A percentile compares a stretch with the other conserved stretches of the same genome.
phyloP scores from a whole-genome alignment of 2,329 filamentous ascomycete species.

The Colletotrichum shisoi region DNA sequence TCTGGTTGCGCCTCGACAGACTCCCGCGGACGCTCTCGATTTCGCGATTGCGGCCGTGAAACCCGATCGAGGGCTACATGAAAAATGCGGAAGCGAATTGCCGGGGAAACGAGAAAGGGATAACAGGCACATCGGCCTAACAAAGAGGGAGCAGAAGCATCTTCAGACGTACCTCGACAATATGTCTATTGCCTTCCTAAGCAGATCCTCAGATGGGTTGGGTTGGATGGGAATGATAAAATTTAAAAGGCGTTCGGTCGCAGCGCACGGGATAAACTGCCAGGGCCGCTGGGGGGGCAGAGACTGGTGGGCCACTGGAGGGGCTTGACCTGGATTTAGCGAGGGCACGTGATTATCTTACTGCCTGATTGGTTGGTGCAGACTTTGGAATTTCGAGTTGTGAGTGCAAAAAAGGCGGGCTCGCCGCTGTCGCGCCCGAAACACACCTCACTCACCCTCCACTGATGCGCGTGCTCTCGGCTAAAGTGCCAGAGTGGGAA shows the following conservation, averaged over 20 bases:
- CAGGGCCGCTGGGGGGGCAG: constrained; percentile 10
- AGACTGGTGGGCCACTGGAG: constrained; percentile 30
- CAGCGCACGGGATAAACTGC: constrained; percentile 20
- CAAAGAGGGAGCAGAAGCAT: constrained; percentile 51
- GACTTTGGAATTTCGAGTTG: neutral
- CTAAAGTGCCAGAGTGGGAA: constrained; percentile 10
- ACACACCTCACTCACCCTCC: too few species aligned
- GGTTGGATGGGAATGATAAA: constrained; percentile 46
- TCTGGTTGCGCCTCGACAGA: neutral
- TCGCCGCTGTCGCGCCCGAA: neutral
- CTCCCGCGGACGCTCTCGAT: constrained; percentile 21
- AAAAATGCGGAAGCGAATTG: neutral
- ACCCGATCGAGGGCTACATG: neutral
- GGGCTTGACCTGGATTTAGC: constrained; percentile 47
- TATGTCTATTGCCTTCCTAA: constrained; percentile 68
- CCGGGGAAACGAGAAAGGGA: constrained; percentile 41
- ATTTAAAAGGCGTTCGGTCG: constrained; percentile 38
- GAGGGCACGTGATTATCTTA: neutral
- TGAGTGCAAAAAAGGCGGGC: neutral
- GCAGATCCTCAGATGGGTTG: constrained; percentile 65
- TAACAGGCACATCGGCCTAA: constrained; percentile 41
- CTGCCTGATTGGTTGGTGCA: neutral
- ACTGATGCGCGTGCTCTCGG: neutral
- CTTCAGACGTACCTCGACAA: constrained; percentile 70
- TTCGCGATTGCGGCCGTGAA: constrained; percentile 31